Conservation (phyloP, 176 grass and related monocot species). For the Stipa capillata region DNA sequence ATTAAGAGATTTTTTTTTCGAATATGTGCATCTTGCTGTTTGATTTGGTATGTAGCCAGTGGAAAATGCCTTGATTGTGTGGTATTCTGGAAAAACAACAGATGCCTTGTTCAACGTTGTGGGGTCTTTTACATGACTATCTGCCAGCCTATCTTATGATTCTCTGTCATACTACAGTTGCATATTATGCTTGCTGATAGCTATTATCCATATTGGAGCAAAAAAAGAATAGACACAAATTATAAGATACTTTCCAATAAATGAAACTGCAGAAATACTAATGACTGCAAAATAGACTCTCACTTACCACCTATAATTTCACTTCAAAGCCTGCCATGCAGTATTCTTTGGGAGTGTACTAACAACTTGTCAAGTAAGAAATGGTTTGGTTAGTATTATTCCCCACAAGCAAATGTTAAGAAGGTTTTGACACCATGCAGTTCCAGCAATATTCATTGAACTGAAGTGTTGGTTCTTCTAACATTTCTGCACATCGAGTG, state of each 20-base stretch:
- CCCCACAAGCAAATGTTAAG: not conserved
- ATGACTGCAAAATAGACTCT: not conserved
- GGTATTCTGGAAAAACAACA: not conserved
- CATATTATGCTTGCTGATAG: too few species aligned
- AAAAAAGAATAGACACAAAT: not conserved
- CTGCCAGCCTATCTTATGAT: not conserved
- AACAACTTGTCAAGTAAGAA: not conserved
- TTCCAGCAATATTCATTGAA: not conserved
- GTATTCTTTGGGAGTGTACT: not conserved
- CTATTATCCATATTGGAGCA: not conserved
- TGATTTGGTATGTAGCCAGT: too few species aligned
- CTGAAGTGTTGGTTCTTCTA: too few species aligned
- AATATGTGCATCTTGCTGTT: too few species aligned
- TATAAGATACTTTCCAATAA: not conserved
- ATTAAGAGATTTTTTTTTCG: not conserved
- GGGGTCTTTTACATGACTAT: not conserved
- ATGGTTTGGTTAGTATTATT: not conserved
- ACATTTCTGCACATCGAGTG: not conserved
- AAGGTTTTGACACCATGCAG: not conserved
- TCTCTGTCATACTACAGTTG: not conserved
- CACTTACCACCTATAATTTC: not conserved
- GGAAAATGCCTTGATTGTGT: not conserved
- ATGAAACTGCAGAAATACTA: not conserved
- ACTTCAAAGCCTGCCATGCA: not conserved
- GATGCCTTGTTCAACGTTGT: not conserved